These are phyloP conservation scores for Uromyces viciae-fabae DNA, from an alignment of 1,284 basidiomycete genomes.

Conservation along the genomic window DNA sequence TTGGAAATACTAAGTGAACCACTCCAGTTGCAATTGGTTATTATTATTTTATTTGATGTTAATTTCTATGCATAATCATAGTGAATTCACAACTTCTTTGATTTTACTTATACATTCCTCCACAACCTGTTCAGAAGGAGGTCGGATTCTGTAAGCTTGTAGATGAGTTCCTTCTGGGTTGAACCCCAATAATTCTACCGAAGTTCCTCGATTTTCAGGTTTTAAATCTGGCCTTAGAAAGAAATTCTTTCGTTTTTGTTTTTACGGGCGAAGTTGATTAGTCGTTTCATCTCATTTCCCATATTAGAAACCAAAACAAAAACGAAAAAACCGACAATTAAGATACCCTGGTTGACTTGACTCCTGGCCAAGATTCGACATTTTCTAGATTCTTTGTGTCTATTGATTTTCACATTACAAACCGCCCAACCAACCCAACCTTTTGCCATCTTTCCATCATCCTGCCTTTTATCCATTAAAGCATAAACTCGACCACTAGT, in stretches of 20 bases:
- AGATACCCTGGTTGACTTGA: slow-evolving; percentile 28
- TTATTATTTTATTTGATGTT: too few relatives aligned
- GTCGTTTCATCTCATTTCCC: background rate
- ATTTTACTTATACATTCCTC: slow-evolving; percentile 19
- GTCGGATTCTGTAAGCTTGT: slow-evolving; percentile 18
- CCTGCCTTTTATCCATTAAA: slow-evolving; percentile 28
- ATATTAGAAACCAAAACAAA: background rate
- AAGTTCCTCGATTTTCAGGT: background rate
- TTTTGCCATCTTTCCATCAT: slow-evolving; percentile 25
- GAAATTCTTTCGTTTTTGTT: slow-evolving; percentile 28
- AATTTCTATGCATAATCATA: too few relatives aligned
- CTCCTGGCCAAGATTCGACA: slow-evolving; percentile 32
- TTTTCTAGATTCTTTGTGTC: background rate
- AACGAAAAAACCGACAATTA: slow-evolving; percentile 21
- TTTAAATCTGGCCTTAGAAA: slow-evolving; percentile 7
- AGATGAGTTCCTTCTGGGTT: background rate
- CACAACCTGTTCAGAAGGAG: background rate
- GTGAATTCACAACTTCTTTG: background rate
- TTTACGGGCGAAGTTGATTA: too few relatives aligned
- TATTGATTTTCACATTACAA: slow-evolving; percentile 17
- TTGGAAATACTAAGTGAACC: too few relatives aligned
- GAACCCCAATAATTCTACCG: slow-evolving; percentile 26
- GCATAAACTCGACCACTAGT: slow-evolving; percentile 33
- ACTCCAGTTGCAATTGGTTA: too few relatives aligned
- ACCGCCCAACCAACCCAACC: slow-evolving; percentile 35